Evolutionary conservation across 768 basidiomycete genomes (phyloP), one percentile per base, ranked within the genome.

Genomic region (Phlebiopsis flavidoalba): DNA sequence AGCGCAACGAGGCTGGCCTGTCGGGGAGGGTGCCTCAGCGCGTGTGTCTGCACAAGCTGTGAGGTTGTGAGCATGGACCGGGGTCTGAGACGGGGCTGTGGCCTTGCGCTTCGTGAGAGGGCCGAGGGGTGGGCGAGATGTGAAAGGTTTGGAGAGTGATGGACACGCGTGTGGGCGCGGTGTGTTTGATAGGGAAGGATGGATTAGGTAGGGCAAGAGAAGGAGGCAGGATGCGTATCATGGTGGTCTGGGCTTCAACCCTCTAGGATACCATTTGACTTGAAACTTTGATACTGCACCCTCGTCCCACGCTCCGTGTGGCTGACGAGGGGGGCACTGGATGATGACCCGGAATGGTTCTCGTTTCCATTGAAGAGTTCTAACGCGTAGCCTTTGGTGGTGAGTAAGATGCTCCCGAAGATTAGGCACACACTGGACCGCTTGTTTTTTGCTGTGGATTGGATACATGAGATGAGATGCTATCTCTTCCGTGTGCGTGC

Each of bases 211-310:
- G 58, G 70, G n/a, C n/a, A 10, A 60, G 53, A 8, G 68, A 62
- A 14, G 49, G 60, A 7, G 71, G 63, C 1, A n/a, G 64, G 60
- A 2, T 66, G 60, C 0, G 70, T 62, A 3, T 70, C 57, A n/a
- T n/a, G n/a, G 8, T 71, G 63, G 63, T 78, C 83, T 21, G n/a
- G n/a, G 77, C 80, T 48, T n/a, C n/a, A 84, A 63, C 40, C n/a
- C 74, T 71, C 0, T n/a, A n/a, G n/a, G 86, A 80, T 24, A 89
- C 77, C 67, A n/a, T 83, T 89, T 19, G 88, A 82, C 71, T 81
- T 88, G 63, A n/a, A n/a, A 91, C 80, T 74, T 73, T 46, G 71
- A 58, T 8, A n/a, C 61, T 26, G 12, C 58, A 55, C 54, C n/a
- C n/a, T n/a, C n/a, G n/a, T 40, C 31, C 35, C 21, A 15, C 54